phyloP scores from a whole-genome alignment of 2,329 filamentous ascomycete genomes.

The Colletotrichum endophyticum region DNA sequence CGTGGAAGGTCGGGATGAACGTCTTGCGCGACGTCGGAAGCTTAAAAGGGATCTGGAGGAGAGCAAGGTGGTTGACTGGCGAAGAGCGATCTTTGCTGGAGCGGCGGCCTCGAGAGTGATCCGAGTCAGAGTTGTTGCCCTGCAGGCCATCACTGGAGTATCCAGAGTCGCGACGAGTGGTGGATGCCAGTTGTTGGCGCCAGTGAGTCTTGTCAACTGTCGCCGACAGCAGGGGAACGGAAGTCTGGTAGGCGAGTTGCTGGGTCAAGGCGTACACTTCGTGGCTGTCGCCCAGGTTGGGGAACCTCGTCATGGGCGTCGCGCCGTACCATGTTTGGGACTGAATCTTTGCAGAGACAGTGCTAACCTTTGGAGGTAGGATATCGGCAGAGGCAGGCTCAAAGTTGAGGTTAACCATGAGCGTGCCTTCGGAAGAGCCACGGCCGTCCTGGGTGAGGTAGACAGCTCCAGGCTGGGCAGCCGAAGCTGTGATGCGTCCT shows the following conservation, averaged over 20 bases:
- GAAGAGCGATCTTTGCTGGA: conserved; percentile 23
- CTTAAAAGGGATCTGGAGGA: conserved; percentile 51
- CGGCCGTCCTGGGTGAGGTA: conserved; percentile 57
- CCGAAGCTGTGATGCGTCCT: conserved; percentile 51
- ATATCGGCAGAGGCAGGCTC: conserved; percentile 46
- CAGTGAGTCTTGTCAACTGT: conserved; percentile 43
- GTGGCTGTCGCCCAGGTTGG: conserved; percentile 56
- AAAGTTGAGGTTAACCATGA: conserved; percentile 52
- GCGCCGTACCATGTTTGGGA: conserved; percentile 59
- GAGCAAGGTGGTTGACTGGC: conserved; percentile 43
- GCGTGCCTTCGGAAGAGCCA: conserved; percentile 43
- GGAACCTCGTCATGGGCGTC: conserved; percentile 48
- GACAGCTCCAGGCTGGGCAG: conserved; percentile 51
- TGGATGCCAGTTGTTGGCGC: conserved; percentile 37
- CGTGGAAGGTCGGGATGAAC: conserved; percentile 63
- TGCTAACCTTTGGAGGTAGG: conserved; percentile 52
- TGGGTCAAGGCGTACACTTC: conserved; percentile 30
- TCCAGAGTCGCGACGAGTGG: conserved; percentile 55
- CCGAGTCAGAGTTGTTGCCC: conserved; percentile 38
- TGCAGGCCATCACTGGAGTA: conserved; percentile 50
- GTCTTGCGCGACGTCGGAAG: conserved; percentile 52
- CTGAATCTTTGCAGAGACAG: conserved; percentile 54
- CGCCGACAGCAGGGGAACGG: conserved; percentile 43
- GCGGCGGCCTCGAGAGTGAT: conserved; percentile 24
- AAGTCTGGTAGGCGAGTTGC: conserved; percentile 51